Evolutionary conservation across 805 yeast genomes (phyloP), one percentile per base, ranked within the genome.

Genomic region (Suhomyces pyralidae): DNA sequence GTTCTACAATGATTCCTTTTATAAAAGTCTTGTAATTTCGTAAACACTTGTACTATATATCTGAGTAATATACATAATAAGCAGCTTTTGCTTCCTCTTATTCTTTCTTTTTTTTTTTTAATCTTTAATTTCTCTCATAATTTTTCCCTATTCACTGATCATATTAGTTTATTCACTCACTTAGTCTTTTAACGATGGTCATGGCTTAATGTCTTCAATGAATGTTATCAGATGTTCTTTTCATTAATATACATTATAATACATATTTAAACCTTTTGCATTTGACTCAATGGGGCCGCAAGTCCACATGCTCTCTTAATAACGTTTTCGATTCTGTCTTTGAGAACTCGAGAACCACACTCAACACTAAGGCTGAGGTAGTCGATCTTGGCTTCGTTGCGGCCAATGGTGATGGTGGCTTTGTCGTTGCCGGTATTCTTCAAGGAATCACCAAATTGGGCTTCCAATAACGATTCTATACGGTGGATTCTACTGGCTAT

Each of bases 371-470:
- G 79, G 34, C 80, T 81, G 2, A 74, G 64, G 59, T 86, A 89
- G 58, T 85, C 81, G 15, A 94, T 81, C 7, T 69, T 70, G 1
- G 97, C 98, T 45, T 76, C 84, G 55, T 79, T 82, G 53, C 84
- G 85, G 40, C 96, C 98, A 49, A 93, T 84, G 30, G 78, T 80
- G 12, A 94, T 80, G 1, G 67, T 63, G 0, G 90, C 88, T n/a
- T 81, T 81, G 52, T 74, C 68, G 22, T 72, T 65, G 7, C 71
- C 72, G 7, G 58, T 52, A 0, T 71, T 62, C 1, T 54, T 53
- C 54, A 88, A 82, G 0, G 91, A 69, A 22, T 87, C 90, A 14
- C 98, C 99, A 71, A 94, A 94, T 62, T 94, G 99, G 0, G 94
- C 91, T 46, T 77, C 74, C 48, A 94, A 73, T 44, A 94, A 73